Evolutionary conservation across 768 basidiomycete genomes (phyloP).

Genomic region (Crucibulum laeve): DNA sequence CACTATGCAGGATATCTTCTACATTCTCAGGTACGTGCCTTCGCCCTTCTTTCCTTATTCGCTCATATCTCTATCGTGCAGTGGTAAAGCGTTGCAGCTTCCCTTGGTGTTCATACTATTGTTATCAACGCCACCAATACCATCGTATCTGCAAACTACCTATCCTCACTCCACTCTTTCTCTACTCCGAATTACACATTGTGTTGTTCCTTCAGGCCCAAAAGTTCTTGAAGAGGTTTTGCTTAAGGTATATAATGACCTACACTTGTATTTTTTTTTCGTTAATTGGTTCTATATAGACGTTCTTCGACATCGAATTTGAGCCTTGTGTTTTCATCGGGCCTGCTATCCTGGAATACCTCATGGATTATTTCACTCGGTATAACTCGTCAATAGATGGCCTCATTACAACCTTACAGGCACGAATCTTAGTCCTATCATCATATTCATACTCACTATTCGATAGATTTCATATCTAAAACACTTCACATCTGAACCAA

Average conservation of each 20-base stretch:
- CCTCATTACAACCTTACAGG: conserved; percentile 58
- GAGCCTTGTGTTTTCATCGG: conserved; percentile 61
- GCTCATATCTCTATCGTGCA: conserved; percentile 17
- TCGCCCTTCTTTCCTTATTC: not conserved
- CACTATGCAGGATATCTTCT: conserved; percentile 65
- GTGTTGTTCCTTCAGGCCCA: conserved; percentile 44
- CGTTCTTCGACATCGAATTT: conserved; percentile 61
- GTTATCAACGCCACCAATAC: conserved; percentile 49
- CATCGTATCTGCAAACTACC: conserved; percentile 53
- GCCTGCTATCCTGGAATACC: conserved; percentile 46
- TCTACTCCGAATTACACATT: conserved; percentile 48
- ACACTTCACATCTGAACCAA: conserved; percentile 60
- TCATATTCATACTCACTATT: not conserved
- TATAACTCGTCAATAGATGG: conserved; percentile 55
- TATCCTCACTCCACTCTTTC: conserved; percentile 60
- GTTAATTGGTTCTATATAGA: conserved; percentile 8
- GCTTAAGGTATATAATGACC: conserved; percentile 35
- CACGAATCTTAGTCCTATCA: conserved; percentile 16
- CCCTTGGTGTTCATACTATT: conserved; percentile 66
- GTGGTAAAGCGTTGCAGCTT: conserved; percentile 46
- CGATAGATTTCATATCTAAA: conserved; percentile 60
- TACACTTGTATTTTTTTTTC: not conserved
- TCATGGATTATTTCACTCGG: conserved; percentile 54
- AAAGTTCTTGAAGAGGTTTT: conserved; percentile 51
- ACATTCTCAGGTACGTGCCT: conserved; percentile 60